Percentiles rank a stretch among this genome's conserved stretches.
Conservation (phyloP, 2,329 filamentous ascomycete species). For the Samsoniella hepiali region DNA sequence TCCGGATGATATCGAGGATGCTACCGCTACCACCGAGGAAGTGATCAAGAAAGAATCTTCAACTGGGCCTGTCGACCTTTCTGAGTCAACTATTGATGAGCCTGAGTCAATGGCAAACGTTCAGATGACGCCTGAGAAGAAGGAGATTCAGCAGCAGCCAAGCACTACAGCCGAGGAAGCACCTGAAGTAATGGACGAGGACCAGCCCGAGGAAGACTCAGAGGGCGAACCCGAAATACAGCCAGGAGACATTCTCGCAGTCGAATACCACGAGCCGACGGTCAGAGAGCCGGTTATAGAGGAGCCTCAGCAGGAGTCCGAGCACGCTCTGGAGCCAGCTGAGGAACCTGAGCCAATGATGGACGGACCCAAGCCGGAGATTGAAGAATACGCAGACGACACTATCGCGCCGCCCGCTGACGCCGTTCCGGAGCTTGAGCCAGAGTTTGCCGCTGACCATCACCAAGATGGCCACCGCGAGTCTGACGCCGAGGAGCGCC, state of each 20-base stretch:
- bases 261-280: conserved; percentile 6
- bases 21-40: background rate
- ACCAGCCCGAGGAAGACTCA: conserved; percentile 31
- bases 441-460: conserved; percentile 8
- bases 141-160: conserved; percentile 25
- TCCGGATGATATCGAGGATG: background rate
- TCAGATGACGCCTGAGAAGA: background rate
- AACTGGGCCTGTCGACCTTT: conserved; percentile 24
- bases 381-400: background rate
- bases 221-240: conserved; percentile 32
- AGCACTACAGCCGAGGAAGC: background rate
- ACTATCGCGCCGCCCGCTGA: conserved; percentile 7
- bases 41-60: background rate
- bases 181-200: background rate
- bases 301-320: conserved; percentile 21
- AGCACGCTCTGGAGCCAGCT: background rate
- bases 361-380: background rate
- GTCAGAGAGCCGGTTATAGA: conserved; percentile 16
- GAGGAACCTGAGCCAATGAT: background rate
- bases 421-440: conserved; percentile 23
- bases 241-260: conserved; percentile 20
- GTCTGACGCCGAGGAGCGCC: conserved; percentile 17
- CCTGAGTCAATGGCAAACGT: conserved; percentile 13
- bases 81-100: conserved; percentile 18
- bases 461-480: background rate